Conservation (phyloP, 805 yeast species). For the Starmerella cellae region DNA sequence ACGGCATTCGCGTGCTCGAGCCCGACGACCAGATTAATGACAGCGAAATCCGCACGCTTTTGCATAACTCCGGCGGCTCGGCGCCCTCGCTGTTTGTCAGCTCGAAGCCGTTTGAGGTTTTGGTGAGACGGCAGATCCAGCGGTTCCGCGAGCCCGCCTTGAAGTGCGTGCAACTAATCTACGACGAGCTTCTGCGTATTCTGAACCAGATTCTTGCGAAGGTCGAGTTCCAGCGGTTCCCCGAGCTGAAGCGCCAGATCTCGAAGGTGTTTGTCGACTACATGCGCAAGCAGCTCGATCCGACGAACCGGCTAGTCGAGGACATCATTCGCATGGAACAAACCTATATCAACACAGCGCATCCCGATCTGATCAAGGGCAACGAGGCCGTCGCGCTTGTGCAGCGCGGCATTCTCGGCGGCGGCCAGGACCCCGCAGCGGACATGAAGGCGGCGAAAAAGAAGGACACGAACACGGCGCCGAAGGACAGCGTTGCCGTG, state of each 20-base stretch:
- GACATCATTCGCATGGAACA: conserved; percentile 79
- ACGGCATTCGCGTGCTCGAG: conserved; percentile 82
- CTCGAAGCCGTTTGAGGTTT: conserved; percentile 89
- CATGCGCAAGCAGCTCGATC: conserved; percentile 63
- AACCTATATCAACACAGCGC: conserved; percentile 92
- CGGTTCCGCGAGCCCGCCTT: conserved; percentile 89
- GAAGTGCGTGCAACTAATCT: conserved; percentile 79
- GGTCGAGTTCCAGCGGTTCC: conserved; percentile 76
- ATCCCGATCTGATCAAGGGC: conserved; percentile 89
- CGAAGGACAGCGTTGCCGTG: conserved; percentile 21
- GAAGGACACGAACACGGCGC: conserved; percentile 12
- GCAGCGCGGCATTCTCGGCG: conserved; percentile 6
- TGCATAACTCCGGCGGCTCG: conserved; percentile 93
- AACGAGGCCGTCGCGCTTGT: conserved; percentile 64
- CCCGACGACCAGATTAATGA: conserved; percentile 95
- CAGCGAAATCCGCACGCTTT: conserved; percentile 87
- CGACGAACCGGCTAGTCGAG: conserved; percentile 73
- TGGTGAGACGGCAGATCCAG: conserved; percentile 80
- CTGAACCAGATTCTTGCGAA: conserved; percentile 71
- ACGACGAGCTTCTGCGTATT: conserved; percentile 88
- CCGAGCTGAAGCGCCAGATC: conserved; percentile 79
- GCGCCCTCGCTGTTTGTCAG: conserved; percentile 94
- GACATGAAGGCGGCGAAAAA: conserved; percentile 1
- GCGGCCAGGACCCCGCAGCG: neutral
- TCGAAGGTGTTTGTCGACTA: conserved; percentile 68